Conservation (phyloP, 2,329 filamentous ascomycete genomes). For the Ascochyta pisi region DNA sequence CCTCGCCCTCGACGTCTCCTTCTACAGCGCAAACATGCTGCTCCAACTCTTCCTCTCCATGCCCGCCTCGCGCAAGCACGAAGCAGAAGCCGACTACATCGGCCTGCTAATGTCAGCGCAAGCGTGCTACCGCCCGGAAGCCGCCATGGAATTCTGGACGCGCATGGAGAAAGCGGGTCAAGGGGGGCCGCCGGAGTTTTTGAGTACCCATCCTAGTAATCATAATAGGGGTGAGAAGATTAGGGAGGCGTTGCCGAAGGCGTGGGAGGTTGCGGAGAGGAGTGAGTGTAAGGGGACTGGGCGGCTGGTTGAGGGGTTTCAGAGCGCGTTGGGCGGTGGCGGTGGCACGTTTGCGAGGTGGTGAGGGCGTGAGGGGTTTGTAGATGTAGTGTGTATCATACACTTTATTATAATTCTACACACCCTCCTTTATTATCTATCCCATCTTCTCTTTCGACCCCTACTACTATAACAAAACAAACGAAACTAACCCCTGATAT, state of each 20-base stretch:
- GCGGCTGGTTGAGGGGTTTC: conserved; percentile 17
- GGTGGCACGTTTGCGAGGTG: conserved; percentile 2
- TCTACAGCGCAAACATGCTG: conserved; percentile 51
- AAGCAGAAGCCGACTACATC: conserved; percentile 80
- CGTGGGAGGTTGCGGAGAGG: conserved; percentile 46
- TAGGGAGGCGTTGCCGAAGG: conserved; percentile 60
- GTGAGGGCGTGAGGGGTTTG: not conserved
- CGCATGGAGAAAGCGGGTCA: conserved; percentile 66
- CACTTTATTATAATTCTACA: too few relatives aligned
- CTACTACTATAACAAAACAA: too few relatives aligned
- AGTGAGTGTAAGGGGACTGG: conserved; percentile 37
- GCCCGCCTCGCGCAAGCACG: conserved; percentile 74
- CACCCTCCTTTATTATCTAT: too few relatives aligned
- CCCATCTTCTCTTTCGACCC: too few relatives aligned
- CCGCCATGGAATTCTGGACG: conserved; percentile 67
- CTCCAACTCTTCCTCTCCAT: conserved; percentile 69
- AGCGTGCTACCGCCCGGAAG: conserved; percentile 75
- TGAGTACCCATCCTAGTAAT: conserved; percentile 79
- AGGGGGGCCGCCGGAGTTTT: conserved; percentile 68
- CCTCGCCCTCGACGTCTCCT: conserved; percentile 51
- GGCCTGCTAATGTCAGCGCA: conserved; percentile 84
- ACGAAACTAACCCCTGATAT: too few relatives aligned
- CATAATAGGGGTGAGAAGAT: conserved; percentile 71
- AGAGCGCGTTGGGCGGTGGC: not conserved
- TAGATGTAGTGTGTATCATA: not conserved